Percentiles rank a stretch among this genome's conserved stretches.
Conservation (phyloP, 495 filamentous ascomycete genomes). For the Cladorrhinum samala region DNA sequence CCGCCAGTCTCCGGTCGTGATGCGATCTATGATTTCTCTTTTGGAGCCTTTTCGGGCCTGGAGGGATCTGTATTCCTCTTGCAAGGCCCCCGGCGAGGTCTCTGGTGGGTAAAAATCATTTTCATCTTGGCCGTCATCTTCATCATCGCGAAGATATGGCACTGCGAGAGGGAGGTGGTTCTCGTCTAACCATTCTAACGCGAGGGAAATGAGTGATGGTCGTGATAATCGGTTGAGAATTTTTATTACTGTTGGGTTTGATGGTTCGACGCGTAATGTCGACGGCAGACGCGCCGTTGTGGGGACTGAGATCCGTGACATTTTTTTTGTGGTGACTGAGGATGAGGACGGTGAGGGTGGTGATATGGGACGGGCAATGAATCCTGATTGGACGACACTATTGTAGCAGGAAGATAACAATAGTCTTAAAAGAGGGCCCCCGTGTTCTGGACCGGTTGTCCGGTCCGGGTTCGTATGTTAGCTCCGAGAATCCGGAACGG, state of each 20-base stretch:
- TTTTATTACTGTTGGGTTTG: constrained; percentile 57
- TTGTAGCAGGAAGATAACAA: too few species aligned
- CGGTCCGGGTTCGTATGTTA: background rate
- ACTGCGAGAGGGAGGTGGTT: constrained; percentile 50
- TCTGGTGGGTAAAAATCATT: constrained; percentile 51
- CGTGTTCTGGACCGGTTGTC: too few species aligned
- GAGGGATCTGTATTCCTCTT: constrained; percentile 52
- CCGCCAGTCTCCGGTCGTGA: constrained; percentile 77
- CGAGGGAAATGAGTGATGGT: constrained; percentile 60
- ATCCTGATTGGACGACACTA: background rate
- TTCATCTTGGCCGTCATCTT: constrained; percentile 38
- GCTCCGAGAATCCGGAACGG: background rate
- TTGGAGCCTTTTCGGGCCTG: constrained; percentile 58
- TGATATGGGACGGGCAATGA: background rate
- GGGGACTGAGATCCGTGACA: constrained; percentile 41
- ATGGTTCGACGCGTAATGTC: constrained; percentile 54
- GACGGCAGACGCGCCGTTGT: constrained; percentile 42
- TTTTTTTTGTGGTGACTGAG: constrained; percentile 13
- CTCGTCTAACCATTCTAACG: constrained; percentile 66
- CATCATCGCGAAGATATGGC: constrained; percentile 44
- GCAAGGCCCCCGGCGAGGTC: constrained; percentile 53
- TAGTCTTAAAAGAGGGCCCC: too few species aligned
- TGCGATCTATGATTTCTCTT: constrained; percentile 67
- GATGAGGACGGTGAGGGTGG: background rate
- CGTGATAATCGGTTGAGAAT: constrained; percentile 64